Evolutionary conservation across 768 basidiomycete species (phyloP), one percentile per base, ranked within the genome.

Genomic region (Leccinum pellstonianum): DNA sequence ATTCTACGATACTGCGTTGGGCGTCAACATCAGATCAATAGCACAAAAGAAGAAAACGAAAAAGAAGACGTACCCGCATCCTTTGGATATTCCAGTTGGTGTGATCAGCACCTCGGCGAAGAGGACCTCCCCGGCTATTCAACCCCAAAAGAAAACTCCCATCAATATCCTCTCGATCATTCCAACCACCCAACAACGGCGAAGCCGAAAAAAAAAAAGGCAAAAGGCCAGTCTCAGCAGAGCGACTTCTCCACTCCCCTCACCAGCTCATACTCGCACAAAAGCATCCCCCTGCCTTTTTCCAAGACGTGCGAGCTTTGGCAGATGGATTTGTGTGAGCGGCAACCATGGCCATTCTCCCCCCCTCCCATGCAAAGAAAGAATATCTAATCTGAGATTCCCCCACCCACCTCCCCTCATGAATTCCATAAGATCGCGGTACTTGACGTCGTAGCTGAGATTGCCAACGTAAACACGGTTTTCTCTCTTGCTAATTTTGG

Each of bases 331-430:
- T 68, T 50, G 68, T 72, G 62, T 59, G 73, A 67, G 68, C 62
- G 60, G 68, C 69, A 68, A 63, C 69, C 73, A 64, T 55, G 35
- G 61, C 62, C 58, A 58, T 41, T 3, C 61, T 69, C 67, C 72
- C 70, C 70, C 72, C 57, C 59, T 71, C 69, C 65, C 75, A 72
- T 64, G 69, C 76, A 70, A 78, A 74, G 77, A 75, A 83, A 85
- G 79, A 86, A 75, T 65, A 59, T 74, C 75, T 76, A 77, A 79
- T 70, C 79, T 82, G 77, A 80, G 80, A 86, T 85, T 83, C 87
- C 86, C 85, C 86, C 79, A 95, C 95, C 90, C 92, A 97, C 95
- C 95, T 94, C 93, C 92, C 89, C 92, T 85, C 94, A 97, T 96
- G 75, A 97, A 98, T 87, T 98, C 94, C 86, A 95, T 94, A 77